These are phyloP conservation scores for Naumovozyma castellii DNA, from an alignment of 805 yeast species.

Conservation along the genomic window DNA sequence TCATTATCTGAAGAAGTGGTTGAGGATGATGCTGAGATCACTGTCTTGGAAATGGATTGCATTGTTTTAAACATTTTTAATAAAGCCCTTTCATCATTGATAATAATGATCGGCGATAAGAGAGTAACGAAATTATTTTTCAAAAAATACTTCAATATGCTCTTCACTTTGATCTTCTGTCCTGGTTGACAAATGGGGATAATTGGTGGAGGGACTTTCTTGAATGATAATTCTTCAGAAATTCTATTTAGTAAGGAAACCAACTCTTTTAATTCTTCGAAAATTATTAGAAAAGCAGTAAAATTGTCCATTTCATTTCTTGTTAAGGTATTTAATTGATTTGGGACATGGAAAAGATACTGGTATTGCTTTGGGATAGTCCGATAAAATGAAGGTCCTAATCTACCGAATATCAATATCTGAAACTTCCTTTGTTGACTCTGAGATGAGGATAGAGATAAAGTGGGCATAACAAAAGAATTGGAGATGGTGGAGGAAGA, in stretches of 20 bases:
- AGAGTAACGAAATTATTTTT: constrained; percentile 15
- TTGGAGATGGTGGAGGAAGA: constrained; percentile 15
- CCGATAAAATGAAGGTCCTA: constrained; percentile 18
- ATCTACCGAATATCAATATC: constrained; percentile 22
- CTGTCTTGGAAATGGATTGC: background rate
- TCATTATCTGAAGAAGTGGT: background rate
- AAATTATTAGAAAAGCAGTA: constrained; percentile 16
- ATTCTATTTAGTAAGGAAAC: constrained; percentile 17
- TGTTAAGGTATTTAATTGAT: constrained; percentile 8
- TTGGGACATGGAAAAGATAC: constrained; percentile 17
- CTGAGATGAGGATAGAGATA: constrained; percentile 11
- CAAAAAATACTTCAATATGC: constrained; percentile 14
- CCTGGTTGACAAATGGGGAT: constrained; percentile 24
- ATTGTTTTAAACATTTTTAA: constrained; percentile 10
- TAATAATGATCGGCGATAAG: constrained; percentile 20
- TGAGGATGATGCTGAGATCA: background rate
- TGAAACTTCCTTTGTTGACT: constrained; percentile 6
- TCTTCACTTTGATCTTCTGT: constrained; percentile 21
- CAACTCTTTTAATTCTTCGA: constrained; percentile 21
- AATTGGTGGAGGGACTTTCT: constrained; percentile 10
- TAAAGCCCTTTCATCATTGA: constrained; percentile 17
- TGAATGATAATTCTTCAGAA: no score
- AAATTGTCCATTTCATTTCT: constrained; percentile 9
- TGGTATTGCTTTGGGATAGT: constrained; percentile 19
- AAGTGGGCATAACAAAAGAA: constrained; percentile 29